Evolutionary conservation across 768 basidiomycete genomes (phyloP), one percentile per base, ranked within the genome.

Genomic region (Melanogaster broomeanus): DNA sequence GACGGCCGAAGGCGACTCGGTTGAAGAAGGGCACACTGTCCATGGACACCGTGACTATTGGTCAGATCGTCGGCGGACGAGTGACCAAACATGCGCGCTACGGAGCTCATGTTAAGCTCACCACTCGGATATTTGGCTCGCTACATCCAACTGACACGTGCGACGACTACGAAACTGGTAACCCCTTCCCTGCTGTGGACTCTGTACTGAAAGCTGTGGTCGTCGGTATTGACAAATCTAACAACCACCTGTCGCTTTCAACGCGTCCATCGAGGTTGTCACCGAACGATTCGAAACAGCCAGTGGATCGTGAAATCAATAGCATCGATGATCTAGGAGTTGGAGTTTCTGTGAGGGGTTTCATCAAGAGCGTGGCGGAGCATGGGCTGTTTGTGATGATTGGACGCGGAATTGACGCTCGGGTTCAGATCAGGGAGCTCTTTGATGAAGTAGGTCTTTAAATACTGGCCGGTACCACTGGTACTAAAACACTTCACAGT

Each of bases 351-450:
- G 73, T 95, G 16, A 81, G 93, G 47, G 96, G 96, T 11, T 92
- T 96, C 63, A 80, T 98, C 63, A 97, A 93, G 73, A 90, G 83
- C 60, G 76, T 98, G 28, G 80, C 83, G 16, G 88, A 93, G 41
- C 86, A 89, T 63, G 96, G 96, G 15, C 63, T 99, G 18, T 98
- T 97, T 60, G 92, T 99, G 3, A 82, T 82, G 24, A 72, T 99
- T 31, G 93, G 91, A 10, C 80, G 87, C 27, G 79, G 79, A n/a
- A 74, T 97, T 24, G 92, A 94, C 62, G 94, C 89, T 49, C 84
- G 95, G 16, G 86, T 99, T 24, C 93, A 96, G 71, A 98, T 98
- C 64, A 85, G 80, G 63, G 92, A 97, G 70, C 79, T 96, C 5
- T 97, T 96, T 64, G 91, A 97, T 62, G 93, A 94, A 60, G 83